Evolutionary conservation across 2,329 filamentous ascomycete genomes (phyloP), one percentile per base, ranked within the genome.

Genomic region (Colletotrichum falcatum): DNA sequence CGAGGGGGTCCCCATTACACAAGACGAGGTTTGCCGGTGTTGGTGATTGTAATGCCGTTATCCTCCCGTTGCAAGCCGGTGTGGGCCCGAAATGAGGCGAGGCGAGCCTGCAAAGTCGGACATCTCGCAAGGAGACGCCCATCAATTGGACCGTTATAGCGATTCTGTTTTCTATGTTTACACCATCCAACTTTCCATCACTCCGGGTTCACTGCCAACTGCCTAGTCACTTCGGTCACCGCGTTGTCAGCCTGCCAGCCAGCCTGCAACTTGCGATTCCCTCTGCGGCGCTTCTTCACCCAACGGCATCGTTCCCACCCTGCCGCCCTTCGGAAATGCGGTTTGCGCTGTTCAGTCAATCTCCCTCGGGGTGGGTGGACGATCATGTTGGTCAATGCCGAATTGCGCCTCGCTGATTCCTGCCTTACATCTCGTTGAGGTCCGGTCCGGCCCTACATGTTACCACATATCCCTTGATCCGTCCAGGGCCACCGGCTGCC

Each of bases 1-100:
- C 44, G 58, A 61, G 23, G 63, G 42, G 44, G 63, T 28, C 28
- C 20, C 14, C 60, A 56, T 68, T 28, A 49, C 39, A 49, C 49
- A 39, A 55, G 46, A 53, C 16, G 33, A 37, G 46, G 26, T 30
- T 59, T 53, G 44, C 30, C 48, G n/a, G n/a, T 53, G 60, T 39
- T 62, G 42, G 37, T 46, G 33, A 37, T 37, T 53, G 49, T 68
- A 53, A 70, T 72, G 69, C 51, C 65, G 69, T 69, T 62, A 60
- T 65, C 65, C 71, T 66, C 44, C 58, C 60, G 53, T 64, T 51
- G 53, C 53, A 68, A 58, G 44, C 55, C 48, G 23, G 33, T 61
- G 23, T 35, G 42, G 49, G 44, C 18, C 44, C 46, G 55, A 33
- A 46, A 59, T 39, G 58, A 49, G 51, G 51, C 35, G 62, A 48